A percentile compares a stretch with the other conserved stretches of the same genome.
Conservation (phyloP, 768 basidiomycete species). For the Boletus subcaerulescens region DNA sequence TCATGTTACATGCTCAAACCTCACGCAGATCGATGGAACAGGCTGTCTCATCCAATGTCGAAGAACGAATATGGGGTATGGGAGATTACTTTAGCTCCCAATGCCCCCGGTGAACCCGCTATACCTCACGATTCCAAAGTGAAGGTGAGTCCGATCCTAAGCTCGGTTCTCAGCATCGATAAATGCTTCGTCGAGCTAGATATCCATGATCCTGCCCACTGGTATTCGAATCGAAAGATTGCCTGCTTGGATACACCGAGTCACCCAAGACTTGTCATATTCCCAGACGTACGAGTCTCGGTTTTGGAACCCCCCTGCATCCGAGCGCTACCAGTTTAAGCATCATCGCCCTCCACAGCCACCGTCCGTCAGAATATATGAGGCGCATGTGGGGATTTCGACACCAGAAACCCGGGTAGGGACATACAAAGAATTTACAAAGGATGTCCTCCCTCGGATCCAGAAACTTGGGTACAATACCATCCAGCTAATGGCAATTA, state of each 20-base stretch:
- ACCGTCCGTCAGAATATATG: constrained; percentile 77
- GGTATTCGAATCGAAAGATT: constrained; percentile 86
- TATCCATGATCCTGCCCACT: constrained; percentile 83
- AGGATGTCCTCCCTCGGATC: constrained; percentile 81
- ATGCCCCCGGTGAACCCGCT: constrained; percentile 63
- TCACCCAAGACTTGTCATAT: constrained; percentile 87
- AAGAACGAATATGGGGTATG: constrained; percentile 86
- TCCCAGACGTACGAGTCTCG: constrained; percentile 94
- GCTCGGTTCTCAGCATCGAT: not conserved
- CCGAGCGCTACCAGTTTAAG: constrained; percentile 78
- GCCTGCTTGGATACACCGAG: constrained; percentile 92
- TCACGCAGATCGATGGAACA: constrained; percentile 78
- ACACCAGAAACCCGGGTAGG: constrained; percentile 85
- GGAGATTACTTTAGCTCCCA: constrained; percentile 76
- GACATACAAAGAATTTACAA: constrained; percentile 94
- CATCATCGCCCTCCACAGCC: constrained; percentile 68
- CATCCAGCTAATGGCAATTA: constrained; percentile 97
- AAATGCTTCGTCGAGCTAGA: constrained; percentile 42
- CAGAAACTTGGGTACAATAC: constrained; percentile 91
- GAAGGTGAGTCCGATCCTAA: constrained; percentile 55
- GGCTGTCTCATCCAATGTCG: constrained; percentile 81
- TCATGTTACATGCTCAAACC: constrained; percentile 1
- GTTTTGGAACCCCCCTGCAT: constrained; percentile 94
- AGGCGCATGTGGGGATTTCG: constrained; percentile 98
- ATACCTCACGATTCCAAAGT: constrained; percentile 95